Percentiles rank a stretch among this genome's conserved stretches.
phyloP scores from a whole-genome alignment of 805 yeast genomes.

The Wickerhamiella australiensis region DNA sequence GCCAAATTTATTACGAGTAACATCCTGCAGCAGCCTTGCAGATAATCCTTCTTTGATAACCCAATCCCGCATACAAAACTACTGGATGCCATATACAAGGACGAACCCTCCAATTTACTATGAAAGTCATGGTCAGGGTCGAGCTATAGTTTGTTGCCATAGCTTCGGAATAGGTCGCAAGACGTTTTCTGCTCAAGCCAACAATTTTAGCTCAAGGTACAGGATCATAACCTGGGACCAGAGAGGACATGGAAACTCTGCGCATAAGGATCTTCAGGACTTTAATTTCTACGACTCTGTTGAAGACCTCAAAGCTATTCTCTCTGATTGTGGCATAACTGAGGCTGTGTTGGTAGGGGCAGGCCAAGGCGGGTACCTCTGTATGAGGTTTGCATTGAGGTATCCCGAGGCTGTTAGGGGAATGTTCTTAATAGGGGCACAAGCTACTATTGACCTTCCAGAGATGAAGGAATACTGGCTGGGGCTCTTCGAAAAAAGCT shows the following conservation, averaged over 20 bases:
- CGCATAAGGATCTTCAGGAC: background rate
- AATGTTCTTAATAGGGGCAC: background rate
- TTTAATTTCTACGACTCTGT: background rate
- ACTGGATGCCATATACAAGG: background rate
- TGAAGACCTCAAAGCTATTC: background rate
- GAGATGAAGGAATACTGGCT: conserved; percentile 3
- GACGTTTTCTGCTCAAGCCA: background rate
- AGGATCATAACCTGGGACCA: background rate
- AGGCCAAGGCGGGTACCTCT: background rate
- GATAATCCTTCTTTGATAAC: background rate
- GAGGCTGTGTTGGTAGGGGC: background rate
- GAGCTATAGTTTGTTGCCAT: background rate
- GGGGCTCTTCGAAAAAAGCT: background rate
- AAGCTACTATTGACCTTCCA: background rate
- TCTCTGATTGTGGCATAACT: background rate
- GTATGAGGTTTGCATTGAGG: conserved; percentile 1
- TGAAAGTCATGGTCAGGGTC: background rate
- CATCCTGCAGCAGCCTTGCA: background rate
- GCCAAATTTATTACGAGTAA: background rate
- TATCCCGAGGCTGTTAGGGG: background rate
- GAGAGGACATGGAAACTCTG: background rate
- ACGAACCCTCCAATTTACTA: background rate
- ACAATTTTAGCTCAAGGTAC: background rate
- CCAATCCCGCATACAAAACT: background rate
- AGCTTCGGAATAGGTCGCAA: background rate